These are phyloP conservation scores for Harringtonia lauricola DNA, from an alignment of 2,329 filamentous ascomycete genomes.

Conservation along the genomic window DNA sequence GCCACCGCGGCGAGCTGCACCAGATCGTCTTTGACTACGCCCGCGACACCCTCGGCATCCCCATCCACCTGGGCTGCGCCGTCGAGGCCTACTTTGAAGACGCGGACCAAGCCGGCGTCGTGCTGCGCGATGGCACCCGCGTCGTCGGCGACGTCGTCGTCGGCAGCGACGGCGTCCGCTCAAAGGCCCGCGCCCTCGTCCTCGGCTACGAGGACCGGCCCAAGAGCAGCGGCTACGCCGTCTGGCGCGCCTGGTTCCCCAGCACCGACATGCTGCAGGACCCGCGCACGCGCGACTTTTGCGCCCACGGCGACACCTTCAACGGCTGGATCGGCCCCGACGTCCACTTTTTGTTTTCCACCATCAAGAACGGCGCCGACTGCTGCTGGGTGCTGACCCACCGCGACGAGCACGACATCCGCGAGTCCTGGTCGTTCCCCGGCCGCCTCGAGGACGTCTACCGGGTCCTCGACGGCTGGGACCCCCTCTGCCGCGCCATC, in stretches of 20 bases:
- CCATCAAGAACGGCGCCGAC: slow-evolving; percentile 42
- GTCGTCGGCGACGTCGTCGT: slow-evolving; percentile 38
- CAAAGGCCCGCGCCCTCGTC: slow-evolving; percentile 37
- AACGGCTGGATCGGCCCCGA: slow-evolving; percentile 48
- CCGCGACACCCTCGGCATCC: slow-evolving; percentile 39
- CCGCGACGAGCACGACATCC: slow-evolving; percentile 39
- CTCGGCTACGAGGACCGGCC: slow-evolving; percentile 39
- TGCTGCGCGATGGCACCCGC: slow-evolving; percentile 5
- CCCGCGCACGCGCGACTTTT: slow-evolving; percentile 40
- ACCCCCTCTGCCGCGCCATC: slow-evolving; percentile 35
- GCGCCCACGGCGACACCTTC: slow-evolving; percentile 45
- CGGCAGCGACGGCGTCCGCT: slow-evolving; percentile 43
- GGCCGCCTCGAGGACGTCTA: slow-evolving; percentile 40
- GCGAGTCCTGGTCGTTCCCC: slow-evolving; percentile 43
- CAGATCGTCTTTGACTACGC: slow-evolving; percentile 48
- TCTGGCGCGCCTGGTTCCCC: slow-evolving; percentile 41
- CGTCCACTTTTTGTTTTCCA: slow-evolving; percentile 45
- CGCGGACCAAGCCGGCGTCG: slow-evolving; percentile 36
- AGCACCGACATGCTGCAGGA: slow-evolving; percentile 41
- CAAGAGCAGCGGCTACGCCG: slow-evolving; percentile 38
- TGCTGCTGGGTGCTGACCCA: slow-evolving; percentile 50
- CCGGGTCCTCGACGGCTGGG: slow-evolving; percentile 39
- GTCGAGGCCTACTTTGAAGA: slow-evolving; percentile 46
- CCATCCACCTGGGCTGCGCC: slow-evolving; percentile 39
- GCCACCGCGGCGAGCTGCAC: slow-evolving; percentile 50